Evolutionary conservation across 345 rosid genomes (phyloP).

Genomic region (Acer negundo): DNA sequence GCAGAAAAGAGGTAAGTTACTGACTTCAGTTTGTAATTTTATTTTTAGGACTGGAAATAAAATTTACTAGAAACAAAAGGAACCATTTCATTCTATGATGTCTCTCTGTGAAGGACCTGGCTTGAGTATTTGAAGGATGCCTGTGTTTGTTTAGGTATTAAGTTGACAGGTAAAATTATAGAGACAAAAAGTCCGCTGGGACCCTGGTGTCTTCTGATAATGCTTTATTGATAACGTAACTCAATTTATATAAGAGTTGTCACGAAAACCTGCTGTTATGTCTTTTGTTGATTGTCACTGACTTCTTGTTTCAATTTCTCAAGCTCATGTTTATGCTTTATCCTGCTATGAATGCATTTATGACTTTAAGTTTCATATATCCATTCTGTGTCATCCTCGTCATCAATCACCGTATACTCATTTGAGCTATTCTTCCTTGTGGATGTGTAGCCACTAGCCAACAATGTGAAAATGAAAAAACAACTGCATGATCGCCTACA

Average conservation of each 20-base stretch:
- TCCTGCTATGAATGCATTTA: not conserved
- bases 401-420: too few species aligned
- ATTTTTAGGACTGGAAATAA: not conserved
- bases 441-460: not conserved
- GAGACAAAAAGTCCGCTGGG: not conserved
- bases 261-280: not conserved
- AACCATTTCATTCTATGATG: not conserved
- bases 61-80: not conserved
- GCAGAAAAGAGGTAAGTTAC: conserved; percentile 66
- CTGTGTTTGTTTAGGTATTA: not conserved
- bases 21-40: conserved; percentile 4
- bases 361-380: too few species aligned
- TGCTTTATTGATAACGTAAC: not conserved
- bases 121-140: not conserved
- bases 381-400: too few species aligned
- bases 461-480: not conserved
- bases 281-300: not conserved
- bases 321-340: not conserved
- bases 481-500: not conserved
- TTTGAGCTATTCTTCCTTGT: not conserved
- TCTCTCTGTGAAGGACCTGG: not conserved
- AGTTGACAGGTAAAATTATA: not conserved
- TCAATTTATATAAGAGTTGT: not conserved
- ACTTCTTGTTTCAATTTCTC: not conserved
- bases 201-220: not conserved